These are phyloP conservation scores for Centaurea solstitialis DNA, from an alignment of 129 eudicot species.

Conservation along the genomic window DNA sequence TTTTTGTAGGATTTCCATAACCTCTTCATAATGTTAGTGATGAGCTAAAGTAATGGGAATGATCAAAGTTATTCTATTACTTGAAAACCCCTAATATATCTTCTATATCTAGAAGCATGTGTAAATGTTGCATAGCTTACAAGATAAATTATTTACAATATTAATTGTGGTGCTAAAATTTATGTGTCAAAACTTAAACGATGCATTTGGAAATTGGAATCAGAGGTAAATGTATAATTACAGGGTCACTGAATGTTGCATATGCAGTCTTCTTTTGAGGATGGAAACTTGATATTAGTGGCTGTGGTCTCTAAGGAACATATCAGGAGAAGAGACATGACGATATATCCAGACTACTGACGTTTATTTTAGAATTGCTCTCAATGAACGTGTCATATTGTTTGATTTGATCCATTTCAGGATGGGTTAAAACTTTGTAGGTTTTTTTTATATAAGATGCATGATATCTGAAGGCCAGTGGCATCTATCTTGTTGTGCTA, in stretches of 20 bases:
- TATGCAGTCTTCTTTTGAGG: not conserved
- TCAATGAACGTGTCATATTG: not conserved
- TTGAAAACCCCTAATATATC: not conserved
- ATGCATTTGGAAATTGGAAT: not conserved
- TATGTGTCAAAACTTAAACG: not conserved
- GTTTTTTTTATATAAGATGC: not conserved
- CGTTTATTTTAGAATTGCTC: not conserved
- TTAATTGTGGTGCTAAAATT: not conserved
- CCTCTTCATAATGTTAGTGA: not conserved
- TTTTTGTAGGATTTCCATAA: not conserved
- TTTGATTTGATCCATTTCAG: not conserved
- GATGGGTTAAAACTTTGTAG: not conserved
- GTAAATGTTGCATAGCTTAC: slow-evolving; percentile 8
- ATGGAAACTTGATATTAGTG: not conserved
- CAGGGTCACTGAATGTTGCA: not conserved
- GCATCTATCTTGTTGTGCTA: not conserved
- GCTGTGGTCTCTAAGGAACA: not conserved
- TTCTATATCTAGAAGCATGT: slow-evolving; percentile 5
- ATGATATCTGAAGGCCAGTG: not conserved
- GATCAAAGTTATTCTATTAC: not conserved
- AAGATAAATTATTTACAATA: not conserved
- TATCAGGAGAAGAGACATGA: not conserved
- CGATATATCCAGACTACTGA: not conserved
- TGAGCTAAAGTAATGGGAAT: not conserved
- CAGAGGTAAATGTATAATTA: not conserved